Conservation (phyloP, 441 rosid species). For the Biscutella auriculata region DNA sequence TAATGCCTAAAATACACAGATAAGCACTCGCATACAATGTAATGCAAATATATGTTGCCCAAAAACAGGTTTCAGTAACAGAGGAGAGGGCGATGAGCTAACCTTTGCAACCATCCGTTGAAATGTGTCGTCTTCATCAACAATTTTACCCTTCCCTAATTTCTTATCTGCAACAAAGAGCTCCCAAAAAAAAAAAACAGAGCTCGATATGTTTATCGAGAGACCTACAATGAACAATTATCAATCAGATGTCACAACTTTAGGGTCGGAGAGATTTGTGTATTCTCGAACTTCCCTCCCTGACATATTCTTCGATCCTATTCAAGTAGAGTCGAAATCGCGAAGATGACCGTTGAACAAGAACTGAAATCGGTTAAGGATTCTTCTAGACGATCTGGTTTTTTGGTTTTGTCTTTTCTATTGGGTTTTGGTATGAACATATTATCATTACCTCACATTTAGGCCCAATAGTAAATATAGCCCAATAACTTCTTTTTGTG, state of each 20-base stretch:
- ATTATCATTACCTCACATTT: neutral
- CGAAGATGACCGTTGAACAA: conserved; percentile 7
- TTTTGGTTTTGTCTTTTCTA: neutral
- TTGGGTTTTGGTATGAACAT: neutral
- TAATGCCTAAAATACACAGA: neutral
- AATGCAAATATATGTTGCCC: too few species aligned
- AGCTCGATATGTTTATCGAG: neutral
- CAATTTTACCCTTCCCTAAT: conserved; percentile 75
- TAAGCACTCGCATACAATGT: neutral
- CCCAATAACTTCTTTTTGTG: too few species aligned
- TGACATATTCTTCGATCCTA: conserved; percentile 16
- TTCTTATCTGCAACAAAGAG: conserved; percentile 50
- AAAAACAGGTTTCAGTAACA: too few species aligned
- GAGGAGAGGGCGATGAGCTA: conserved; percentile 41
- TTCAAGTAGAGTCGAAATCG: neutral
- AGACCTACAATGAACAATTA: neutral
- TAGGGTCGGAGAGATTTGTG: conserved; percentile 86
- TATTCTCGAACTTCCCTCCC: conserved; percentile 71
- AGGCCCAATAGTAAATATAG: too few species aligned
- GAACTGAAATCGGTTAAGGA: neutral
- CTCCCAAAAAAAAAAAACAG: neutral
- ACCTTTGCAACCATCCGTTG: conserved; percentile 99
- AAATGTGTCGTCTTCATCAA: conserved; percentile 91
- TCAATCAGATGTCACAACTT: conserved; percentile 29
- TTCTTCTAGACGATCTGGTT: neutral